Base-by-base conservation (phyloP, 768 basidiomycete species). In the Chlorophyllum brunneum region DNA sequence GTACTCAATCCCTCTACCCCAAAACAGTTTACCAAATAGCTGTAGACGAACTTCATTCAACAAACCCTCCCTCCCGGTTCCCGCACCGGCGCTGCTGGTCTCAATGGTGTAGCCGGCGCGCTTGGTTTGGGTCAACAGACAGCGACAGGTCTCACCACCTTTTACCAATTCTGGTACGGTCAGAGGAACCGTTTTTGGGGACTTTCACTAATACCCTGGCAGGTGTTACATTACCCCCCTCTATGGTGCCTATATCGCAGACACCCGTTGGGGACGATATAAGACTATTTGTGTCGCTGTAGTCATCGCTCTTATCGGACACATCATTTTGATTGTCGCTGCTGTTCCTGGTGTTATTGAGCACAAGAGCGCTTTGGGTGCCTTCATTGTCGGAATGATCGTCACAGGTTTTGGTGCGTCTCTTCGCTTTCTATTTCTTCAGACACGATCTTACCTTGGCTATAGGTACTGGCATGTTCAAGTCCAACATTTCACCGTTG, bases 401-500 rank as follows among this genome's bases (percentile, higher is more conserved):
- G 68, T 89, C 51, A 85, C 80, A 61, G 79, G 79, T 4, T 61
- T 75, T 2, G 76, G 71, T 68, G 50, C 10, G 63, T 56, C 16
- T n/a, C 6, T 3, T n/a, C 11, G 23, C 3, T 40, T 40, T 20
- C 2, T 40, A 18, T 24, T 40, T 40, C 20, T 6, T 27, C 13
- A 7, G 5, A 23, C 6, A n/a, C n/a, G 10, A 7, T 1, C 41
- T 42, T n/a, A 46, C 48, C 1, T 26, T 66, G 15, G 18, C n/a
- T 11, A 22, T 11, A 67, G 81, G 86, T 10, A 78, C 86, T 8
- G 87, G 86, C 4, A 69, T 83, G 16, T 87, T 90, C 78, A 89
- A 91, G 67, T 67, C 82, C 2, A 90, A 88, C 63, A 82, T 91
- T 55, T 85, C 83, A 0, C 88, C 88, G 1, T 71, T 92, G 56